Base-by-base conservation (phyloP, 768 basidiomycete species). In the Leccinum subgranulosum region DNA sequence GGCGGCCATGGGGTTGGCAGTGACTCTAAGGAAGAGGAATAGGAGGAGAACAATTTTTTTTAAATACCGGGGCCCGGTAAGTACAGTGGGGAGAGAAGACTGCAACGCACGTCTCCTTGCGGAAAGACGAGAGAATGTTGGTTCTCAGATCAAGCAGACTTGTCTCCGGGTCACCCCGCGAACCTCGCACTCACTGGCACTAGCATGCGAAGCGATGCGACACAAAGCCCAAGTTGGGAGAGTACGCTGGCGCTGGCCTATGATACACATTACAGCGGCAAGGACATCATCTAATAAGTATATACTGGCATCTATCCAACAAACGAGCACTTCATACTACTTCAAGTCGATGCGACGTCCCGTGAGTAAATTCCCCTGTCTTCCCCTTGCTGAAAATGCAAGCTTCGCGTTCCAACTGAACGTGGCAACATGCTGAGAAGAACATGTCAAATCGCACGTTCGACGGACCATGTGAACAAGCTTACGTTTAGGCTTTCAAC, bases 1-100 rank as follows among this genome's bases (percentile, higher is more conserved):
- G 54, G 39, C 9, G n/a, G 52, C 15, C 69, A 73, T 69, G 47
- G 46, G 31, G 23, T 23, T 23, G 23, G 23, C 23, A 23, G 23
- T 23, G 23, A 23, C 23, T 23, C 23, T 23, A 23, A 23, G 23
- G 23, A 23, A 2, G 23, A 23, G 3, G 23, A 23, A 23, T 23
- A 23, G 23, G 2, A 23, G 23, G 23, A 3, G 23, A 23, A 23
- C 3, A 23, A 23, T 2, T 3, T 2, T 3, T 23, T 23, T 23
- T 23, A 23, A 2, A 23, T 3, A 23, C 23, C 23, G 23, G 23
- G 23, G 23, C 23, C 23, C 23, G 23, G 23, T 23, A 23, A 23
- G 23, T 23, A 23, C 23, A 23, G 2, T 3, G 23, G 23, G 23
- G 23, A 23, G 23, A 2, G 23, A 23, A n/a, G n/a, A n/a, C n/a